These are phyloP conservation scores for Xylariales sp. DNA, from an alignment of 2,329 filamentous ascomycete genomes.

Conservation along the genomic window DNA sequence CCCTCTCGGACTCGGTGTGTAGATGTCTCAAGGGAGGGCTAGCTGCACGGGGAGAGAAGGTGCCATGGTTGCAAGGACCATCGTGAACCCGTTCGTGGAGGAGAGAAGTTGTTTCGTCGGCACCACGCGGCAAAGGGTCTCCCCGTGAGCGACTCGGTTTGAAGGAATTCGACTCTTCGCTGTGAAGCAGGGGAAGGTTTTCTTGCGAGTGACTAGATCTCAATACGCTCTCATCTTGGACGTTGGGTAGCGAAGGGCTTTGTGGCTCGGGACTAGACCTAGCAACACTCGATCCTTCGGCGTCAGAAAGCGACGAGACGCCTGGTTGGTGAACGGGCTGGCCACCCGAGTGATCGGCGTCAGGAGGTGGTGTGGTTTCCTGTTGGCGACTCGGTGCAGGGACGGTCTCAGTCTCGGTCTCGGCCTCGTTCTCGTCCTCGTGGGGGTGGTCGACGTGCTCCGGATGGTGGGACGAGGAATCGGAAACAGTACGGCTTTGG, in stretches of 20 bases:
- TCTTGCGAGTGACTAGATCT: slow-evolving; percentile 34
- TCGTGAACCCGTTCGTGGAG: slow-evolving; percentile 56
- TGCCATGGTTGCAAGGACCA: slow-evolving; percentile 75
- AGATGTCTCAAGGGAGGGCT: slow-evolving; percentile 57
- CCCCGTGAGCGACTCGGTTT: not conserved
- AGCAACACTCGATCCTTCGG: not conserved
- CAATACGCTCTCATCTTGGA: too few species aligned
- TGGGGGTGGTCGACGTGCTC: slow-evolving; percentile 23
- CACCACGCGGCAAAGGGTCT: not conserved
- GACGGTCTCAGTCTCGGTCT: not conserved
- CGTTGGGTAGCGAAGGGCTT: too few species aligned
- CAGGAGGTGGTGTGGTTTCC: too few species aligned
- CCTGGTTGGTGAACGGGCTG: too few species aligned
- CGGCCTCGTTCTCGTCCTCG: not conserved
- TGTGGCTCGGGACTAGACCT: slow-evolving; percentile 26
- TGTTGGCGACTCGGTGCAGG: not conserved
- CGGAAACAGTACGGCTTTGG: slow-evolving; percentile 48
- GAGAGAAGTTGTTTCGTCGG: slow-evolving; percentile 65
- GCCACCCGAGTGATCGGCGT: too few species aligned
- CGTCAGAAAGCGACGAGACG: too few species aligned
- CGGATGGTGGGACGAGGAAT: slow-evolving; percentile 33
- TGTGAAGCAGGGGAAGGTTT: not conserved
- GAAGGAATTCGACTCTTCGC: not conserved
- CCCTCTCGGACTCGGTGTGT: slow-evolving; percentile 46
- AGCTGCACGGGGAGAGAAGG: slow-evolving; percentile 76